phyloP scores from a whole-genome alignment of 345 rosid genomes.

The Raphanus sativus region DNA sequence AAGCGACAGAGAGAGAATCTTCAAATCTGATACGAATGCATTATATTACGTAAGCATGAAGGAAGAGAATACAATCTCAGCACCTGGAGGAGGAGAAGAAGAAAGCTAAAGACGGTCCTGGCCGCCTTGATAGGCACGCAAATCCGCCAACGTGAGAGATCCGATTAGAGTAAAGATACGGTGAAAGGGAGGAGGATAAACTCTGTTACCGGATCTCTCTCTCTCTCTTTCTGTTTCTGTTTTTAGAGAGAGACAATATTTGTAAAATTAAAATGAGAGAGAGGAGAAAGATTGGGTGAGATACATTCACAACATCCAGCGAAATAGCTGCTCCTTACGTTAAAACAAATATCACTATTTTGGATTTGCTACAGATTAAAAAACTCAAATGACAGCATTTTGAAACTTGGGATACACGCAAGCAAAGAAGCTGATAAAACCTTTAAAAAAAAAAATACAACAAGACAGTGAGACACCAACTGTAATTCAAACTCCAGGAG shows the following conservation, averaged over 20 bases:
- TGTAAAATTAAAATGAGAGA: background rate
- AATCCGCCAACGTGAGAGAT: constrained; percentile 23
- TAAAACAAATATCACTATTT: background rate
- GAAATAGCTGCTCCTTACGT: background rate
- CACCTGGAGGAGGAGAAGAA: constrained; percentile 33
- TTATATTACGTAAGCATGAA: background rate
- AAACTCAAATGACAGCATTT: background rate
- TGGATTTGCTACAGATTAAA: background rate
- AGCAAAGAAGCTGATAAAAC: background rate
- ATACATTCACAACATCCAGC: background rate
- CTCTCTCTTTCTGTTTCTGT: background rate
- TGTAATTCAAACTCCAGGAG: constrained; percentile 58
- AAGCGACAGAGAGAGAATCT: background rate
- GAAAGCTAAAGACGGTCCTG: constrained; percentile 24
- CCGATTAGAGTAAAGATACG: constrained; percentile 18
- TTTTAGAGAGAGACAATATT: background rate
- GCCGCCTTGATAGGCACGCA: constrained; percentile 18
- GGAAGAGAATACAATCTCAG: background rate
- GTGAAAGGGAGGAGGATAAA: background rate
- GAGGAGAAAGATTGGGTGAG: constrained; percentile 6
- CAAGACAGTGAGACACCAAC: background rate
- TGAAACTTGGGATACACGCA: constrained; percentile 23
- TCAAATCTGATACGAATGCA: background rate
- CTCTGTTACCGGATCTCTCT: constrained; percentile 28
- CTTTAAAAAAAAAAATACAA: constrained; percentile 10